A percentile compares a stretch with the other conserved stretches of the same genome.
phyloP scores from a whole-genome alignment of 2,329 filamentous ascomycete genomes.

The Chaetomium strumarium region DNA sequence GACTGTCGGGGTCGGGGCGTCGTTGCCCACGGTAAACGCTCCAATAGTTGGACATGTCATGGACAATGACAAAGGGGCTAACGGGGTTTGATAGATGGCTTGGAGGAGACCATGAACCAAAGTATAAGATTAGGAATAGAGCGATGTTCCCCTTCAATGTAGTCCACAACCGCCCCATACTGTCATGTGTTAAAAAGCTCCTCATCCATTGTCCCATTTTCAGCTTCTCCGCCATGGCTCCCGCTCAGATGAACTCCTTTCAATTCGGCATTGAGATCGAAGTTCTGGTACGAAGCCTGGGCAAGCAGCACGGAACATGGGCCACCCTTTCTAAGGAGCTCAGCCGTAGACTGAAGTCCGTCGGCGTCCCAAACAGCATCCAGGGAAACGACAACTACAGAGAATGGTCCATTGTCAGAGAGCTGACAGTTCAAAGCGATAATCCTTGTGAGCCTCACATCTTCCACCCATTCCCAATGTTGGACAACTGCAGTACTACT shows the following conservation, averaged over 20 bases:
- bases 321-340: conserved; percentile 32
- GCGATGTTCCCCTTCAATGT: not conserved
- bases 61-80: not conserved
- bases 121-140: not conserved
- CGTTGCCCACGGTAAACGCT: not conserved
- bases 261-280: conserved; percentile 36
- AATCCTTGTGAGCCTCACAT: conserved; percentile 27
- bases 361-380: conserved; percentile 32
- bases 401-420: conserved; percentile 35
- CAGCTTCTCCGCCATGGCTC: not conserved
- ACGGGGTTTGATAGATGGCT: not conserved
- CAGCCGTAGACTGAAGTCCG: conserved; percentile 28
- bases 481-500: not conserved
- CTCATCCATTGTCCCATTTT: not conserved
- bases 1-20: not conserved
- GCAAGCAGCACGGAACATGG: conserved; percentile 31
- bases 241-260: conserved; percentile 5
- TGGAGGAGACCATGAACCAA: not conserved
- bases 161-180: not conserved
- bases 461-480: not conserved
- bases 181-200: too few relatives aligned
- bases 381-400: conserved; percentile 29
- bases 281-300: conserved; percentile 31
- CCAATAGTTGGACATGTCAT: not conserved
- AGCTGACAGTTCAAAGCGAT: conserved; percentile 33